Percentiles rank a stretch among this genome's conserved stretches.
Evolutionary conservation across 1,284 basidiomycete species (phyloP).

Genomic region (Athelia psychrophila): DNA sequence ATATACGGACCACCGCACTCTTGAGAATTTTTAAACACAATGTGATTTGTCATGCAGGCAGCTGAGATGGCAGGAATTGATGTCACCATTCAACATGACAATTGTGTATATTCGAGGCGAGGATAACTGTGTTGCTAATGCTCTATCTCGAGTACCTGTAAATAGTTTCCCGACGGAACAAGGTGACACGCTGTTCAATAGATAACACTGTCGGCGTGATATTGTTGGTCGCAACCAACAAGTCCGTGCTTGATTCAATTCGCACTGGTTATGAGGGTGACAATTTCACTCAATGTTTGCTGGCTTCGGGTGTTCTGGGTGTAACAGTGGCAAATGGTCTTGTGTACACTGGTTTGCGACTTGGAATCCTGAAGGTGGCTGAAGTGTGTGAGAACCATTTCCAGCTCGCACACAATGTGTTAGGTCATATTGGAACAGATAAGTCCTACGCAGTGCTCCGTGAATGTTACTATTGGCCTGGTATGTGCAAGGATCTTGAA

Average conservation of each 20-base stretch:
- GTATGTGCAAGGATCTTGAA: background rate
- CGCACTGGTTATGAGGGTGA: background rate
- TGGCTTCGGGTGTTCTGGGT: background rate
- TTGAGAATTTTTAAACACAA: background rate
- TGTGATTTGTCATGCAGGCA: background rate
- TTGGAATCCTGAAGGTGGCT: background rate
- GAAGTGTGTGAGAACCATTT: slow-evolving; percentile 8
- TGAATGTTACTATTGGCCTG: slow-evolving; percentile 15
- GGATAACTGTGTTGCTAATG: background rate
- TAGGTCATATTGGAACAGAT: slow-evolving; percentile 18
- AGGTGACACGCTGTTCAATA: background rate
- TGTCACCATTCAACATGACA: background rate
- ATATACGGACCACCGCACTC: background rate
- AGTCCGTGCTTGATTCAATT: background rate
- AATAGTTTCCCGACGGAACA: background rate
- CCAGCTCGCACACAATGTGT: slow-evolving; percentile 15
- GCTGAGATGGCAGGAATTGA: background rate
- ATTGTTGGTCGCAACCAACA: background rate
- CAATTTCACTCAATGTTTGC: background rate
- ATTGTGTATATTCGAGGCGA: background rate
- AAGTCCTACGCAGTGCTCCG: slow-evolving; percentile 16
- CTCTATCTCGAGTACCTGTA: background rate
- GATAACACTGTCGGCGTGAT: background rate
- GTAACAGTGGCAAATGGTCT: background rate
- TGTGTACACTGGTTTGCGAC: background rate